These are phyloP conservation scores for Toxicodendron radicans DNA, from an alignment of 345 rosid genomes.

Conservation along the genomic window DNA sequence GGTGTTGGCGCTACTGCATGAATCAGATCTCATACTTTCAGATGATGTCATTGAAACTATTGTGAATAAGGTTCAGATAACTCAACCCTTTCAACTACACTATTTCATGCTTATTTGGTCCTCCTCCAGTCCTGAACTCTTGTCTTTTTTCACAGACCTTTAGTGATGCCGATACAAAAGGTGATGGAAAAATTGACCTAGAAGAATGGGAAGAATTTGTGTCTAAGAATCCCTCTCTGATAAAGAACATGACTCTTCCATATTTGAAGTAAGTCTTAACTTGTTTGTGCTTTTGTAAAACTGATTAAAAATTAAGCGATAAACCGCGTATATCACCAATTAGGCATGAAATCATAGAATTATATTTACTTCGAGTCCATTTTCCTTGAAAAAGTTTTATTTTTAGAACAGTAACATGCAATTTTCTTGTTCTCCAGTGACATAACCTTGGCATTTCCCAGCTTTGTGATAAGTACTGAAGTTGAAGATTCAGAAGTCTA, in stretches of 20 bases:
- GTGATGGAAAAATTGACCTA: slow-evolving; percentile 76
- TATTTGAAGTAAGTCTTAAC: slow-evolving; percentile 62
- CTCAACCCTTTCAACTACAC: neutral
- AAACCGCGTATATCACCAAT: neutral
- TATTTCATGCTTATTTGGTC: neutral
- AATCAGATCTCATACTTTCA: slow-evolving; percentile 71
- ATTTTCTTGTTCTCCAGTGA: slow-evolving; percentile 50
- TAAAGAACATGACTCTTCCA: slow-evolving; percentile 95
- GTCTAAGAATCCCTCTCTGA: slow-evolving; percentile 66
- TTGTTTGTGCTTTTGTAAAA: neutral
- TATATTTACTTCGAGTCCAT: neutral
- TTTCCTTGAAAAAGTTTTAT: neutral
- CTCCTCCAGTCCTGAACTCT: slow-evolving; percentile 4
- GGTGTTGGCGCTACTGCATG: slow-evolving; percentile 90
- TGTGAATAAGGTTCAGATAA: slow-evolving; percentile 61
- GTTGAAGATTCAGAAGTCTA: slow-evolving; percentile 59
- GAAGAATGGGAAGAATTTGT: slow-evolving; percentile 93
- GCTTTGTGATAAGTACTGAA: slow-evolving; percentile 61
- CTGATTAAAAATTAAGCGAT: neutral
- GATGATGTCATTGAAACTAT: slow-evolving; percentile 72
- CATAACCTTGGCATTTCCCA: slow-evolving; percentile 76
- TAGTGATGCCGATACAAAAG: slow-evolving; percentile 59
- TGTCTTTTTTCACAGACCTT: slow-evolving; percentile 49
- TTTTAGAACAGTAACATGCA: neutral
- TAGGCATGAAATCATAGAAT: neutral